phyloP scores from a whole-genome alignment of 2,329 filamentous ascomycete species.

The Fusarium palustre region DNA sequence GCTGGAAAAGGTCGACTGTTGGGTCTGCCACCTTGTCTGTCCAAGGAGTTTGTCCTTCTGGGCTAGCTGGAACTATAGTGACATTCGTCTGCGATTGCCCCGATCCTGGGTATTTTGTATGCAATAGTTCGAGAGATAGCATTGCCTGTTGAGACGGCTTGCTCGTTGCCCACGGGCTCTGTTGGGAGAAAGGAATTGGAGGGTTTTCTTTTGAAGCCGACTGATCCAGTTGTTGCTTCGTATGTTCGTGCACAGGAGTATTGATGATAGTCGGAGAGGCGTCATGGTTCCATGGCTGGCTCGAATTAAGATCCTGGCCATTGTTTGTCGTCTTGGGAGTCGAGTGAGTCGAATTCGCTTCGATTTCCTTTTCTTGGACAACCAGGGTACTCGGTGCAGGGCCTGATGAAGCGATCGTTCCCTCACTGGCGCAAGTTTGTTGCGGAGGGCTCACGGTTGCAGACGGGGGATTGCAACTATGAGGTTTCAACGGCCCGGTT shows the following conservation, averaged over 20 bases:
- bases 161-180: slow-evolving; percentile 43
- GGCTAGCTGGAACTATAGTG: not conserved
- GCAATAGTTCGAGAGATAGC: slow-evolving; percentile 5
- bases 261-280: not conserved
- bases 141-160: slow-evolving; percentile 41
- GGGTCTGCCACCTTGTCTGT: slow-evolving; percentile 2
- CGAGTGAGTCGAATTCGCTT: not conserved
- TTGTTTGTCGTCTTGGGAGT: not conserved
- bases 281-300: slow-evolving; percentile 1
- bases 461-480: slow-evolving; percentile 5
- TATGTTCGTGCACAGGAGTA: not conserved
- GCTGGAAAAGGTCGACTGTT: not conserved
- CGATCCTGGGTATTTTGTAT: not conserved
- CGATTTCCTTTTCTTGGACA: not conserved
- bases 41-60: slow-evolving; percentile 43
- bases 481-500: not conserved
- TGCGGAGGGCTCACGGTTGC: slow-evolving; percentile 3
- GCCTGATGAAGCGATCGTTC: not conserved
- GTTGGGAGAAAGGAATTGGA: slow-evolving; percentile 39
- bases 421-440: not conserved
- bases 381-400: not conserved
- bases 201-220: not conserved
- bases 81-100: slow-evolving; percentile 3
- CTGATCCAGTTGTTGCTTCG: not conserved
- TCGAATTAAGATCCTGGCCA: not conserved